Evolutionary conservation across 1,139 yeast genomes (phyloP), one percentile per base, ranked within the genome.

Genomic region (Hyphopichia khmerensis): DNA sequence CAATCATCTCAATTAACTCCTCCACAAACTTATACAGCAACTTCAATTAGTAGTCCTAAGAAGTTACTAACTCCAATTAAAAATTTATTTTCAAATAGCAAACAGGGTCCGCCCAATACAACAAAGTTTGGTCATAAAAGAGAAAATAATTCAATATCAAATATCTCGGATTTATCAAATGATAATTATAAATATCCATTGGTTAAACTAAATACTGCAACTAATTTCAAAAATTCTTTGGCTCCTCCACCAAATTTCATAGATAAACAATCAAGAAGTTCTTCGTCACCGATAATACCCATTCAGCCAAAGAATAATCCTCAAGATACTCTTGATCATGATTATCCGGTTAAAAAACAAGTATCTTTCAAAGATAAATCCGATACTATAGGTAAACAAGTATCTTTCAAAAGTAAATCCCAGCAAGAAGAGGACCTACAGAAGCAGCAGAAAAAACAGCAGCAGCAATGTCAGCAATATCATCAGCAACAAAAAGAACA

Each of bases 61-160:
- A 72, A 71, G 49, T 54, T 72, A 26, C 54, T 72, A 24, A 65
- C 72, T 1, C 78, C 78, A 10, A 72, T 72, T 30, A 68, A 65
- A 52, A 70, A 70, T 51, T 51, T 72, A 42, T 72, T 72, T 47
- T 50, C 62, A 15, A 54, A 24, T 32, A 38, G 24, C 18, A 55
- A 48, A 32, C 42, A 56, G 4, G 27, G 13, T 50, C 53, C 21
- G 45, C 42, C 18, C 55, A 48, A 10, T 18, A 24, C 17, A 40
- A 17, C 18, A 17, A 27, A 33, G 8, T 26, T 30, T n/a, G 33
- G 37, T 4, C 48, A 44, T 33, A 33, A 33, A 34, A 38, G 43
- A 21, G 37, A 31, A 13, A 43, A 30, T 13, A 38, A 34, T 27
- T 44, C 48, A 2, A 43, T 43, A 3, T 38, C 40, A 24, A 38